Base-by-base conservation (phyloP, 2,329 filamentous ascomycete genomes). In the Sclerotinia minor region DNA sequence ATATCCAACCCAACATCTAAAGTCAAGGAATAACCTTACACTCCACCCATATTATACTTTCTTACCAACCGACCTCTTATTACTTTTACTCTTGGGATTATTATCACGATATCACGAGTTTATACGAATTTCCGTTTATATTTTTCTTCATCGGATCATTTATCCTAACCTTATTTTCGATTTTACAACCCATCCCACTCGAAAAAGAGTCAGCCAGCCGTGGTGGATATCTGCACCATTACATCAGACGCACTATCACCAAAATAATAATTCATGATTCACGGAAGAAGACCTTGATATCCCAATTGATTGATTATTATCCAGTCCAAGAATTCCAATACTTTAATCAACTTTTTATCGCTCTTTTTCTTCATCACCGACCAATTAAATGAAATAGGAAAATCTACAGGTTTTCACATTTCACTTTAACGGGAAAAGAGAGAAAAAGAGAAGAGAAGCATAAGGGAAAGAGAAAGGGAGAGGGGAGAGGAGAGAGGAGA, bases 171-270 rank as follows among this genome's bases (percentile, higher is more conserved):
- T 38, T 26, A 45, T 47, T 29, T 60, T n/a, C 7, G 29, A 7
- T 29, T 24, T 17, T 19, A 44, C 57, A 60, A 32, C 29, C 58
- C 58, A 47, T 49, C 11, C 58, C 21, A 32, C 44, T 44, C 35
- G 7, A n/a, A 60, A 26, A 41, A 19, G 21, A 11, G 21, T 29
- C 44, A 35, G 1, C 26, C 58, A 35, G 13, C 4, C 2, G 7
- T 35, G 8, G 44, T 60, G 58, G 44, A 47, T 35, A 61, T 57
- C 65, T 67, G 65, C 65, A 67, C 54, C 53, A 67, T 67, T 67
- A 67, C 65, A 67, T 67, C 65, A 67, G 54, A 52, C 35, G 19
- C 32, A 21, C 21, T 26, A 26, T n/a, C 47, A 24, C 47, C 21
- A 24, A n/a, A 52, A 26, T 26, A 52, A 26, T 26, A 13, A 26